Conservation (phyloP, 768 basidiomycete genomes). For the Mycena vitilis region DNA sequence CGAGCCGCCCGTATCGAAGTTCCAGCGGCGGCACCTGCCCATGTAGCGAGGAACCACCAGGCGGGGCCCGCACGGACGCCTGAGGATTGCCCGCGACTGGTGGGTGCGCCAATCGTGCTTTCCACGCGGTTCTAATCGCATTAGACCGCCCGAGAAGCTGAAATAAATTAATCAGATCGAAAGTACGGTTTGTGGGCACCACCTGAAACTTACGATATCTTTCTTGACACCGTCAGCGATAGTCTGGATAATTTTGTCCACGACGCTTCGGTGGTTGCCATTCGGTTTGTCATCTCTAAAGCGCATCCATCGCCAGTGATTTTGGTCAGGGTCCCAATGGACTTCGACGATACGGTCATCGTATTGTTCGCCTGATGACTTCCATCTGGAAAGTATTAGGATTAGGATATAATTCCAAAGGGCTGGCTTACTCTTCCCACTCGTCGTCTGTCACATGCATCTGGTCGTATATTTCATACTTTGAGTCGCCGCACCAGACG, state of each 20-base stretch:
- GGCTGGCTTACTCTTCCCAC: slow-evolving; percentile 85
- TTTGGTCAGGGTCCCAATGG: slow-evolving; percentile 79
- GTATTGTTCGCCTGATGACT: slow-evolving; percentile 83
- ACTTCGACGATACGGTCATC: slow-evolving; percentile 97
- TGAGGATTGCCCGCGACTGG: slow-evolving; percentile 40
- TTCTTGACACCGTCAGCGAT: slow-evolving; percentile 96
- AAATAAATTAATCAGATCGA: slow-evolving; percentile 30
- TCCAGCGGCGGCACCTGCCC: slow-evolving; percentile 48
- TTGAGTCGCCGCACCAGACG: slow-evolving; percentile 73
- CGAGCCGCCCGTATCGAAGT: slow-evolving; percentile 74
- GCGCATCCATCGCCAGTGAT: slow-evolving; percentile 90
- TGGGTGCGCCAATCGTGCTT: slow-evolving; percentile 64
- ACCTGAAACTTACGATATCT: slow-evolving; percentile 68
- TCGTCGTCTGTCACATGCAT: slow-evolving; percentile 89
- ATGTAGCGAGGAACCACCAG: slow-evolving; percentile 39
- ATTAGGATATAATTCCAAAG: slow-evolving; percentile 22
- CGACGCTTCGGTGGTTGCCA: slow-evolving; percentile 88
- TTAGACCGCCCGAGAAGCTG: slow-evolving; percentile 77
- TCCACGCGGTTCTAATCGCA: slow-evolving; percentile 80
- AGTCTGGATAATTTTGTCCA: slow-evolving; percentile 89
- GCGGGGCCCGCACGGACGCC: slow-evolving; percentile 42
- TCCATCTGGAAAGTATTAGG: slow-evolving; percentile 68
- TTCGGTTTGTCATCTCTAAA: slow-evolving; percentile 95
- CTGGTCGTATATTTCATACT: slow-evolving; percentile 86
- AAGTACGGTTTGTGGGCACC: slow-evolving; percentile 21